Conservation (phyloP, 78 protist genomes). For the Cavenderia fasciculata region DNA sequence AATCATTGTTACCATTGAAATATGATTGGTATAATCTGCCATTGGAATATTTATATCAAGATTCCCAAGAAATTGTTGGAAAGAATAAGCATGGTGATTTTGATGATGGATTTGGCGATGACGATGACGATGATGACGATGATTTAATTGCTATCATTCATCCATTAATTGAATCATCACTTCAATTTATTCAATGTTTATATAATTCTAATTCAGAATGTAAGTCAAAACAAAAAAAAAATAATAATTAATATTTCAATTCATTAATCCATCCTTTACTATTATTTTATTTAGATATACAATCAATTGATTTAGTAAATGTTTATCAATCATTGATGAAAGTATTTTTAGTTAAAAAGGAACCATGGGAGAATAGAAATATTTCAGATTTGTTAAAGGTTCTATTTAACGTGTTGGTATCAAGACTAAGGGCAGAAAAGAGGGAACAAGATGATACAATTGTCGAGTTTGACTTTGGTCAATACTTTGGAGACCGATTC, state of each 20-base stretch:
- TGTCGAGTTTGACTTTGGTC: constrained; percentile 55
- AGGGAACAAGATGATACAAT: neutral
- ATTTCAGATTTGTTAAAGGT: neutral
- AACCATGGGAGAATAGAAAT: constrained; percentile 16
- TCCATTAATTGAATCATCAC: constrained; percentile 16
- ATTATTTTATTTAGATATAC: neutral
- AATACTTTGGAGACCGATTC: constrained; percentile 42
- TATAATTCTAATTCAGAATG: constrained; percentile 22
- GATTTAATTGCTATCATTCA: neutral
- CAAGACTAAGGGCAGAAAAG: neutral
- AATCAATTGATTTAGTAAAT: constrained; percentile 54
- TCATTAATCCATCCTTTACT: neutral
- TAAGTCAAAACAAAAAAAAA: neutral
- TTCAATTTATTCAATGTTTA: constrained; percentile 23
- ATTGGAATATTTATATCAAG: constrained; percentile 42
- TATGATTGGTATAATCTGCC: constrained; percentile 75
- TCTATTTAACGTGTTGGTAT: constrained; percentile 8
- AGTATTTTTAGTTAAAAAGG: constrained; percentile 34
- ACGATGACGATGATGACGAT: constrained; percentile 35
- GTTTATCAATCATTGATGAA: constrained; percentile 35
- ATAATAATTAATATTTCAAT: too few relatives aligned
- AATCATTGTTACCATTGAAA: constrained; percentile 50
- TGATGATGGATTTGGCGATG: constrained; percentile 43
- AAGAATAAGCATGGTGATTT: constrained; percentile 7
- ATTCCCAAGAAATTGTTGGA: neutral